Conservation (phyloP, 2,329 filamentous ascomycete genomes). For the Venturiaceae sp. region DNA sequence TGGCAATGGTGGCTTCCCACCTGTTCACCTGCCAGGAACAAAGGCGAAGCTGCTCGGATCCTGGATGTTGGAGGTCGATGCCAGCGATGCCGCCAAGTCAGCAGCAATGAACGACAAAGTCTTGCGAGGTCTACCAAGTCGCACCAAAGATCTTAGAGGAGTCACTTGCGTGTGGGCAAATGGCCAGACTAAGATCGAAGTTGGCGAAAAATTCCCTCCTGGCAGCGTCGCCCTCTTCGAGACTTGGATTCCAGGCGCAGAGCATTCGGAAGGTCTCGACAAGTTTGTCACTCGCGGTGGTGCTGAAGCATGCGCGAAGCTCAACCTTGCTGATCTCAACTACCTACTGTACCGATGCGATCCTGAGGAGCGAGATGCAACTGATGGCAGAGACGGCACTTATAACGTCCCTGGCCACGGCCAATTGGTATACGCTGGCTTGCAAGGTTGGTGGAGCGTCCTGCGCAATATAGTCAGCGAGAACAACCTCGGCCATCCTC, state of each 20-base stretch:
- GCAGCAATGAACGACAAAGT: slow-evolving; percentile 58
- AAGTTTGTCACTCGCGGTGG: slow-evolving; percentile 77
- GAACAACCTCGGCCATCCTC: slow-evolving; percentile 85
- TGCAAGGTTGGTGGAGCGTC: slow-evolving; percentile 98
- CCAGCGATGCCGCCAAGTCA: slow-evolving; percentile 58
- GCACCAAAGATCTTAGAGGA: slow-evolving; percentile 63
- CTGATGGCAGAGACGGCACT: slow-evolving; percentile 70
- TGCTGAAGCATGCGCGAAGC: slow-evolving; percentile 63
- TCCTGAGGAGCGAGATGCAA: slow-evolving; percentile 74
- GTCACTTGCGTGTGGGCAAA: slow-evolving; percentile 63
- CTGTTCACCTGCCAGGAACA: slow-evolving; percentile 74
- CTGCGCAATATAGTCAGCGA: slow-evolving; percentile 74
- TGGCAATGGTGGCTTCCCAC: slow-evolving; percentile 68
- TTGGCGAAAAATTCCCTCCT: slow-evolving; percentile 77
- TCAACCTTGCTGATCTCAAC: slow-evolving; percentile 77
- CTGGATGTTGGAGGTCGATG: slow-evolving; percentile 86
- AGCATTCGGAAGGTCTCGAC: slow-evolving; percentile 76
- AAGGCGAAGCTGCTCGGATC: slow-evolving; percentile 78
- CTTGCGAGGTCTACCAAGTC: slow-evolving; percentile 75
- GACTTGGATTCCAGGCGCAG: slow-evolving; percentile 85
- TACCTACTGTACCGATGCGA: slow-evolving; percentile 87
- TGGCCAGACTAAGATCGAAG: slow-evolving; percentile 67
- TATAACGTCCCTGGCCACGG: slow-evolving; percentile 82
- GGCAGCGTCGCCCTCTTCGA: slow-evolving; percentile 93
- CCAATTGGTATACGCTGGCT: slow-evolving; percentile 80